Evolutionary conservation across 1,139 yeast species (phyloP).

Genomic region (Protomyces arabidopsidicola): DNA sequence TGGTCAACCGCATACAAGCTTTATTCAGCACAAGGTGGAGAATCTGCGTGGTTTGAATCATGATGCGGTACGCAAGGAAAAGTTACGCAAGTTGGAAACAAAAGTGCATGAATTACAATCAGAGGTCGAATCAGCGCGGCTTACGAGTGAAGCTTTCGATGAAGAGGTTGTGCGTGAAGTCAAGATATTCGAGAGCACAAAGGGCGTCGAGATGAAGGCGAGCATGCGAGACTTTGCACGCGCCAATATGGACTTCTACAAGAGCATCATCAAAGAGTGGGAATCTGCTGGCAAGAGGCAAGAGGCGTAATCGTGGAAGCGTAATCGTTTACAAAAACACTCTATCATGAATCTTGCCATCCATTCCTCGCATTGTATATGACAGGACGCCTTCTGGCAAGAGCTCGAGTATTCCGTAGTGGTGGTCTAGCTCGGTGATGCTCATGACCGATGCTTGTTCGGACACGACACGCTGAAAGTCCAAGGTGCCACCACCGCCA

Average conservation of each 20-base stretch:
- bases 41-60: conserved; percentile 59
- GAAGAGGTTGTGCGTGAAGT: conserved; percentile 65
- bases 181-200: conserved; percentile 74
- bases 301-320: not conserved
- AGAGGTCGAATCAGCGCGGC: conserved; percentile 62
- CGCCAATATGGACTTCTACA: conserved; percentile 69
- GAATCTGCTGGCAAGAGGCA: not conserved
- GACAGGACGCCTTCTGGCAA: not conserved
- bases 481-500: conserved; percentile 22
- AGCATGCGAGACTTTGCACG: conserved; percentile 69
- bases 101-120: conserved; percentile 56
- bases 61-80: conserved; percentile 52
- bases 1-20: conserved; percentile 46
- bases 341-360: not conserved
- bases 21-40: conserved; percentile 53
- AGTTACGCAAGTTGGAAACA: conserved; percentile 48
- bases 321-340: not conserved
- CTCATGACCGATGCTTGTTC: conserved; percentile 3
- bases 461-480: conserved; percentile 8
- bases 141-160: conserved; percentile 67
- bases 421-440: conserved; percentile 2
- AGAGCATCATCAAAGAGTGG: conserved; percentile 44
- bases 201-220: conserved; percentile 67
- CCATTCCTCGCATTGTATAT: not conserved
- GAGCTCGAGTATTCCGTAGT: conserved; percentile 6